Conservation (phyloP, 805 yeast genomes). For the Cyberlindnera lachancei region DNA sequence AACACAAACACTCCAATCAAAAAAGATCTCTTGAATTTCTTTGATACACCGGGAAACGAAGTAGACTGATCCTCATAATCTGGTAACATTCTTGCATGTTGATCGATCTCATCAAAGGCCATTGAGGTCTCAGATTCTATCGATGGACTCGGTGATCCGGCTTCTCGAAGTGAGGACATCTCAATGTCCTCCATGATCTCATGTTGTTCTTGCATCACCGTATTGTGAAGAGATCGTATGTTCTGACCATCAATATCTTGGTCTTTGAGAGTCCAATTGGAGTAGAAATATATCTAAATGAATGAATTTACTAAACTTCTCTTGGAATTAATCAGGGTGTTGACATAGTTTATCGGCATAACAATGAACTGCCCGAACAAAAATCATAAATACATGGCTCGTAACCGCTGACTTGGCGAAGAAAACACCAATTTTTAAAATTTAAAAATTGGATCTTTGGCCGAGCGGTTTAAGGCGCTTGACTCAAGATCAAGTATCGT, state of each 20-base stretch:
- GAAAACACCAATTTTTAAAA: too few relatives aligned
- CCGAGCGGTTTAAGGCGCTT: conserved; percentile 20
- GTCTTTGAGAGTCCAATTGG: too few relatives aligned
- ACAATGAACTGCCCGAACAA: too few relatives aligned
- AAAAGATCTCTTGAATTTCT: conserved; percentile 4
- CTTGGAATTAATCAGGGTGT: too few relatives aligned
- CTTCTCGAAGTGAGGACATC: not conserved
- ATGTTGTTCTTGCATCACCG: too few relatives aligned
- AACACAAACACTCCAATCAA: conserved; percentile 1
- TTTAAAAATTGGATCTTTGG: conserved; percentile 13
- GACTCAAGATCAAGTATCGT: conserved; percentile 19
- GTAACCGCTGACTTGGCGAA: too few relatives aligned
- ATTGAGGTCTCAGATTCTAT: conserved; percentile 7
- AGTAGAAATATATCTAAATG: too few relatives aligned
- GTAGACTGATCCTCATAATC: conserved; percentile 4
- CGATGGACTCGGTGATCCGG: not conserved
- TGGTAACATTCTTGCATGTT: conserved; percentile 4
- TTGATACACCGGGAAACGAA: not conserved
- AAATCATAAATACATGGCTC: too few relatives aligned
- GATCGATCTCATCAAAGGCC: conserved; percentile 5
- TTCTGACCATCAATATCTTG: too few relatives aligned
- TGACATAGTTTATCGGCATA: too few relatives aligned
- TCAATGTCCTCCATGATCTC: conserved; percentile 2
- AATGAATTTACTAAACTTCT: too few relatives aligned
- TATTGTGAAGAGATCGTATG: too few relatives aligned